phyloP scores from a whole-genome alignment of 108 stramenopile genomes.

The Cyclotella kingstonii region DNA sequence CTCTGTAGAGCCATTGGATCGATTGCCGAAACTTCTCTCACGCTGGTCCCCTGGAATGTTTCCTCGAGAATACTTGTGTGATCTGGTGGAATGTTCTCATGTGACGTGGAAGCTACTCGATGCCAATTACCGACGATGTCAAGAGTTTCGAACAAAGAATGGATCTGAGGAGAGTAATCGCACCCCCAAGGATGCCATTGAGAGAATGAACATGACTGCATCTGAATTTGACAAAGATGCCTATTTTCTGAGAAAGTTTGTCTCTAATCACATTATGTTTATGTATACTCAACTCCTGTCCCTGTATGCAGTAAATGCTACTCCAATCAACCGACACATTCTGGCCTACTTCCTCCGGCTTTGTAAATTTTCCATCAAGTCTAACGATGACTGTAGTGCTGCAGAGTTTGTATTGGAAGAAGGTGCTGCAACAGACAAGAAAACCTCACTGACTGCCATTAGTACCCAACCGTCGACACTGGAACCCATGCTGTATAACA shows the following conservation, averaged over 20 bases:
- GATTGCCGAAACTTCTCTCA: slow-evolving; percentile 65
- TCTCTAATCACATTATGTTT: slow-evolving; percentile 71
- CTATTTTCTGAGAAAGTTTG: slow-evolving; percentile 70
- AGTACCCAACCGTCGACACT: slow-evolving; percentile 57
- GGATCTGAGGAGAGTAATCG: slow-evolving; percentile 36
- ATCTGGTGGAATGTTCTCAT: slow-evolving; percentile 75
- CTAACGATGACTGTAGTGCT: slow-evolving; percentile 43
- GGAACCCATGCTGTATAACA: slow-evolving; percentile 87
- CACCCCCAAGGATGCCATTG: slow-evolving; percentile 51
- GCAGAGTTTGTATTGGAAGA: slow-evolving; percentile 38
- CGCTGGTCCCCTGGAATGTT: slow-evolving; percentile 72
- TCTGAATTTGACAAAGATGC: slow-evolving; percentile 68
- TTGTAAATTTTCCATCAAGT: slow-evolving; percentile 52
- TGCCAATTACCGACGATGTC: slow-evolving; percentile 41
- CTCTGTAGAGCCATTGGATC: slow-evolving; percentile 72
- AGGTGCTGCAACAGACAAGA: no score
- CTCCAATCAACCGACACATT: slow-evolving; percentile 78
- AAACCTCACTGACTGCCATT: slow-evolving; percentile 52
- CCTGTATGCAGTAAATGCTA: slow-evolving; percentile 72
- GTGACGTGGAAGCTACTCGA: slow-evolving; percentile 79
- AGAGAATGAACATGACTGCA: slow-evolving; percentile 65
- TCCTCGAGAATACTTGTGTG: slow-evolving; percentile 79
- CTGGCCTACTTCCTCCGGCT: slow-evolving; percentile 73
- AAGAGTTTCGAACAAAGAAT: slow-evolving; percentile 16
- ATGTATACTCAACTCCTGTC: slow-evolving; percentile 81